A percentile compares a stretch with the other conserved stretches of the same genome.
Conservation (phyloP, 2,329 filamentous ascomycete genomes). For the Claviceps purpurea region DNA sequence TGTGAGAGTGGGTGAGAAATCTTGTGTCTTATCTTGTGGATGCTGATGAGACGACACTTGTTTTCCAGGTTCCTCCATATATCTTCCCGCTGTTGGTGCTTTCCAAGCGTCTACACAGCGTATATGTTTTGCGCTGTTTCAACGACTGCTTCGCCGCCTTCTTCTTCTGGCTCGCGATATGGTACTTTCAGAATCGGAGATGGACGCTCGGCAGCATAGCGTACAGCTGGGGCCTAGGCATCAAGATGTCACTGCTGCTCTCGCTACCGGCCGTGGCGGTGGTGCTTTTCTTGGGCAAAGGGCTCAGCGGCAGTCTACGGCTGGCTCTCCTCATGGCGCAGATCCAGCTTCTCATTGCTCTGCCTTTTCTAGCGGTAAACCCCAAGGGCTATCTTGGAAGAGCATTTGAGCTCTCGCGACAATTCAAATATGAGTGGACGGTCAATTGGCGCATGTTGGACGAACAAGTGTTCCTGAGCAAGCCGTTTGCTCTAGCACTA, state of each 20-base stretch:
- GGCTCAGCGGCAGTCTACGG: slow-evolving; percentile 50
- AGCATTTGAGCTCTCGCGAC: slow-evolving; percentile 81
- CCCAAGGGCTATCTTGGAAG: slow-evolving; percentile 59
- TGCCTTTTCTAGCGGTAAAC: slow-evolving; percentile 57
- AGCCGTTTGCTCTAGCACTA: slow-evolving; percentile 52
- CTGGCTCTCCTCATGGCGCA: slow-evolving; percentile 61
- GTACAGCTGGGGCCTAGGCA: slow-evolving; percentile 70
- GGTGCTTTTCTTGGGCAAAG: slow-evolving; percentile 60
- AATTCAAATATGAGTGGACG: slow-evolving; percentile 96
- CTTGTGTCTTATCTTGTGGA: background rate
- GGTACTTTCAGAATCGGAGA: slow-evolving; percentile 56
- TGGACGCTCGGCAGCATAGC: slow-evolving; percentile 62
- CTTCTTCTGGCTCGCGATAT: slow-evolving; percentile 73
- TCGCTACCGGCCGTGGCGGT: slow-evolving; percentile 68
- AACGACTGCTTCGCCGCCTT: slow-evolving; percentile 87
- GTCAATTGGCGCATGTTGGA: slow-evolving; percentile 97
- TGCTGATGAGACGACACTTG: background rate
- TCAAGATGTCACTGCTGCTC: slow-evolving; percentile 89
- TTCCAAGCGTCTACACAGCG: slow-evolving; percentile 85
- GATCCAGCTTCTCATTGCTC: slow-evolving; percentile 54
- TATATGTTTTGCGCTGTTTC: slow-evolving; percentile 86
- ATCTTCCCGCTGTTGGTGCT: slow-evolving; percentile 73
- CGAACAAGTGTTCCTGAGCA: slow-evolving; percentile 63
- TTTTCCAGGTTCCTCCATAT: slow-evolving; percentile 61
- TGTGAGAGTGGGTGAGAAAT: no score